Percentiles rank a stretch among this genome's conserved stretches.
Evolutionary conservation across 768 basidiomycete species (phyloP).

Genomic region (Amanita pseudoporphyria): DNA sequence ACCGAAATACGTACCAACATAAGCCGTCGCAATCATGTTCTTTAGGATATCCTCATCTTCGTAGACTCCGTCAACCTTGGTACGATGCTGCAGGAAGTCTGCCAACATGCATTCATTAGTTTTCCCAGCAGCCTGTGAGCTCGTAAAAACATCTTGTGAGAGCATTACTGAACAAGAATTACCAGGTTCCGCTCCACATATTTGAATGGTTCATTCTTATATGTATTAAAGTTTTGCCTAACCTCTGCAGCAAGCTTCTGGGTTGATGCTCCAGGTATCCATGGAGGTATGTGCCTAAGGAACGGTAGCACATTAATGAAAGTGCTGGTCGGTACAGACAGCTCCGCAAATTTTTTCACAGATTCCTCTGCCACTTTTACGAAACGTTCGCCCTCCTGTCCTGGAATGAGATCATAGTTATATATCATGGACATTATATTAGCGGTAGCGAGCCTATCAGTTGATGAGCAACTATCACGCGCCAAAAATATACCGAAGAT

Average conservation of each 20-base stretch:
- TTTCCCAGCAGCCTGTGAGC: not conserved
- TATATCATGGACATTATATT: not conserved
- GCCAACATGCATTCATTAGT: not conserved
- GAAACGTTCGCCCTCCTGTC: not conserved
- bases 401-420: not conserved
- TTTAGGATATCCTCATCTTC: not conserved
- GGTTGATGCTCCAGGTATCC: not conserved
- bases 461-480: not conserved
- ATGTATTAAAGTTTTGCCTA: not conserved
- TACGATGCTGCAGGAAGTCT: not conserved
- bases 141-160: not conserved
- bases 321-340: not conserved
- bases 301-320: not conserved
- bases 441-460: not conserved
- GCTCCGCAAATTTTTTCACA: not conserved
- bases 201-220: not conserved
- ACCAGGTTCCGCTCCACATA: not conserved
- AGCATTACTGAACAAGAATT: not conserved
- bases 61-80: not conserved
- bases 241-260: not conserved
- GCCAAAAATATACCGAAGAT: not conserved
- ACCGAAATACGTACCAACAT: not conserved
- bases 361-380: not conserved
- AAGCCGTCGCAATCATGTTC: not conserved
- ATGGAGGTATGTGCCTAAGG: constrained; percentile 2